These are phyloP conservation scores for Heracleum sosnowskyi DNA, from an alignment of 129 eudicot genomes.

Conservation along the genomic window DNA sequence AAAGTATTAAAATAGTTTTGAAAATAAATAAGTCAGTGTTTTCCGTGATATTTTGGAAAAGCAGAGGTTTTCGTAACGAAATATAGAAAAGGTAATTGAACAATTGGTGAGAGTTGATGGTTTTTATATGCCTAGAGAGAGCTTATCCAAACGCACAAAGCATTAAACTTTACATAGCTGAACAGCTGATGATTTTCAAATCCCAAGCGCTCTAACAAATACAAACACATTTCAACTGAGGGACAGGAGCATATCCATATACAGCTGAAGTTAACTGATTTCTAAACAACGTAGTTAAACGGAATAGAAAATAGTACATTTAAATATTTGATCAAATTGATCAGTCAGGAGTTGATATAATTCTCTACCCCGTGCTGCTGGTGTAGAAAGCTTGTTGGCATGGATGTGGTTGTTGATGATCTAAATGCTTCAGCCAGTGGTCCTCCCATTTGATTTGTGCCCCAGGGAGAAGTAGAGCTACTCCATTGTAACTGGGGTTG, in stretches of 20 bases:
- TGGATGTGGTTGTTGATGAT: slow-evolving; percentile 41
- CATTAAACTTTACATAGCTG: background rate
- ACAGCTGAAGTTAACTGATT: background rate
- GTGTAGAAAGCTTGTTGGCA: slow-evolving; percentile 65
- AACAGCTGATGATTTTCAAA: background rate
- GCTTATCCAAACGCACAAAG: background rate
- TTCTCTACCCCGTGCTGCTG: slow-evolving; percentile 55
- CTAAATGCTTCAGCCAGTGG: slow-evolving; percentile 92
- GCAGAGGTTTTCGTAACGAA: too few species aligned
- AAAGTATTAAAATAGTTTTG: too few species aligned
- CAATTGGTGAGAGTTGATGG: background rate
- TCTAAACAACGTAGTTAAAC: background rate
- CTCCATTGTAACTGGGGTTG: slow-evolving; percentile 45
- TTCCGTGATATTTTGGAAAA: too few species aligned
- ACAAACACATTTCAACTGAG: background rate
- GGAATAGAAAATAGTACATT: background rate
- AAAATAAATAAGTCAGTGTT: too few species aligned
- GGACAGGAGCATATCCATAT: background rate
- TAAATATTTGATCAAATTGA: too few species aligned
- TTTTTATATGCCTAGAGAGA: background rate
- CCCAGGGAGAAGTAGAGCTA: slow-evolving; percentile 32
- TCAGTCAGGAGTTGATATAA: slow-evolving; percentile 46
- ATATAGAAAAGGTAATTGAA: too few species aligned
- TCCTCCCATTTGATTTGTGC: slow-evolving; percentile 63
- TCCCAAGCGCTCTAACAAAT: background rate